Evolutionary conservation across 2,329 filamentous ascomycete genomes (phyloP), one percentile per base, ranked within the genome.

Genomic region (Diatrype stigma): DNA sequence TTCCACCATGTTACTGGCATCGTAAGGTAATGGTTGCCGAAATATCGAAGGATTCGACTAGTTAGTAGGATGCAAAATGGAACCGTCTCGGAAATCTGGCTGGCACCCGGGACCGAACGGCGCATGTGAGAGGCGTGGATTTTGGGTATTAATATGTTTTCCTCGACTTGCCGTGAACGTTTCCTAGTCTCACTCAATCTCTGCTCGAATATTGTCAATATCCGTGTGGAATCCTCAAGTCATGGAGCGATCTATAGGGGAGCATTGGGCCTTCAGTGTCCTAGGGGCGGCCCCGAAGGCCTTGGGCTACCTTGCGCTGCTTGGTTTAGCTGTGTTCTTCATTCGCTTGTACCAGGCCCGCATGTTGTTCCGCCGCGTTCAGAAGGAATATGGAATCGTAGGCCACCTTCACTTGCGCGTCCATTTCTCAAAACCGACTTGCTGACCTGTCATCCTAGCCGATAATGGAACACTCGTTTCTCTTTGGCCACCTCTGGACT

Each of bases 391-490:
- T 56, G 62, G 59, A 38, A 54, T 65, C 37, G 64, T 68, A 51
- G 50, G 65, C 61, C 17, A 11, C 14, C 42, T 22, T 61, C 17
- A 11, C 14, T 47, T 22, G 14, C 6, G 14, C 34, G 6, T 37
- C 34, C 26, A 6, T 10, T 30, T 10, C 5, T 30, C 10, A n/a
- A n/a, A n/a, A n/a, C n/a, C n/a, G n/a, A n/a, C 42, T 40, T 21
- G 17, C 37, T 40, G 4, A 40, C 37, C 37, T 22, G 3, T 4
- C 19, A 8, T 10, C 21, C 28, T 50, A 69, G 68, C 61, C 64
- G 8, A 60, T 65, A 30, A 48, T 68, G n/a, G 67, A 67, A 10
- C 68, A 71, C 48, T 67, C 63, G 1, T 64, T 67, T 49, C 53
- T 70, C 21, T 56, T 68, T 11, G 68, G 67, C 10, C 67, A 71